Base-by-base conservation (phyloP, 2,329 filamentous ascomycete species). In the Talaromyces sp. region DNA sequence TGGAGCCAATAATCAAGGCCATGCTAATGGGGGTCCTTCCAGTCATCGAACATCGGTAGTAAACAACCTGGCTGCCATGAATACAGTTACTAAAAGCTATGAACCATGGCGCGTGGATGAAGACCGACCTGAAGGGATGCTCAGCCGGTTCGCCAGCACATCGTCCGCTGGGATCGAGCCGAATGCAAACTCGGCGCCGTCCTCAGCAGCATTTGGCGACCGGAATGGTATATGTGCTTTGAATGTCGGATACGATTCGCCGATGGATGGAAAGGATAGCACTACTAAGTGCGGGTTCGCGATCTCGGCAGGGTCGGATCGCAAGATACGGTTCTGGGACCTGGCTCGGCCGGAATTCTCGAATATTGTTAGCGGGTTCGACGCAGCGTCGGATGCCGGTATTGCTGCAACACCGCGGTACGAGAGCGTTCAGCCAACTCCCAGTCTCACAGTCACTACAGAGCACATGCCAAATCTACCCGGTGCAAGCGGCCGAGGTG, bases 261-360 rank as follows among this genome's bases (percentile, higher is more conserved):
- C 86, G 27, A 87, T 92, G 57, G 87, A 90, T 56, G 86, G 87
- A 62, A 70, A 71, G 59, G 73, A 75, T 53, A 73, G 70, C 54
- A 84, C 89, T 4, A 84, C 89, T 4, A 88, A 89, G 61, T 88
- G 92, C 68, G 88, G 91, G 0, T 97, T 95, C 72, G 85, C 97
- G 54, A 79, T 99, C 42, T 95, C 92, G 0, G 93, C 89, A 19
- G 93, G 93, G 0, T 90, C 90, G 11, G 95, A 98, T 75, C 91
- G 90, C 77, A 95, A 91, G 75, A 84, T 99, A 19, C 87, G 95
- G 10, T 98, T 96, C 77, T 99, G 95, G 95, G 93, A 99, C 71
- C 82, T 95, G 15, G 82, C 86, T 10, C 87, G 88, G 10, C 83
- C 91, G 10, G 92, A 96, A 70, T 85, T 87, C 62, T 96, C 91